phyloP scores from a whole-genome alignment of 2,329 filamentous ascomycete species.

The Chlorencoelia australis region DNA sequence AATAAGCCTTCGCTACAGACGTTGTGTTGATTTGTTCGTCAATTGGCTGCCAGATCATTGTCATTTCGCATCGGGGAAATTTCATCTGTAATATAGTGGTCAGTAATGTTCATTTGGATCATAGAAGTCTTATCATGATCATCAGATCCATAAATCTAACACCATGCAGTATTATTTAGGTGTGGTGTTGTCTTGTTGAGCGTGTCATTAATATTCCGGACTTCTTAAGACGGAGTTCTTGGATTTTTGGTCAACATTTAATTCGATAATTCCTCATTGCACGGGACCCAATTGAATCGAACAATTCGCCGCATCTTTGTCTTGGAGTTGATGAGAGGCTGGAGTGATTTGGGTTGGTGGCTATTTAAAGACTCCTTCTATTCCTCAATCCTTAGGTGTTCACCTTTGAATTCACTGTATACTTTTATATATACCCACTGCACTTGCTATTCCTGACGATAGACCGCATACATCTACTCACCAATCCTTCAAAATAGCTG shows the following conservation, averaged over 20 bases:
- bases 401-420: not conserved
- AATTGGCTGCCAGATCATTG: constrained; percentile 18
- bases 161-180: constrained; percentile 15
- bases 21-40: constrained; percentile 8
- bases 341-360: not conserved
- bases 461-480: not conserved
- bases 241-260: too few species aligned
- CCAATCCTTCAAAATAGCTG: not conserved
- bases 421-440: too few species aligned
- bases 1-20: constrained; percentile 16
- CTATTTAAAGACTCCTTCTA: not conserved
- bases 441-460: too few species aligned
- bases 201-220: too few species aligned
- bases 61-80: constrained; percentile 15
- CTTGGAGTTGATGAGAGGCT: constrained; percentile 1
- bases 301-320: too few species aligned
- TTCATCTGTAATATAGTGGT: constrained; percentile 26
- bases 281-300: too few species aligned
- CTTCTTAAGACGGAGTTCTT: too few species aligned
- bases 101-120: constrained; percentile 22
- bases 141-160: constrained; percentile 17
- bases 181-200: constrained; percentile 3
- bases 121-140: constrained; percentile 9
- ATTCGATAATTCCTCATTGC: too few species aligned
- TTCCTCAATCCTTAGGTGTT: not conserved